A percentile compares a stretch with the other conserved stretches of the same genome.
phyloP scores from a whole-genome alignment of 2,329 filamentous ascomycete genomes.

The Harringtonia aguacate region DNA sequence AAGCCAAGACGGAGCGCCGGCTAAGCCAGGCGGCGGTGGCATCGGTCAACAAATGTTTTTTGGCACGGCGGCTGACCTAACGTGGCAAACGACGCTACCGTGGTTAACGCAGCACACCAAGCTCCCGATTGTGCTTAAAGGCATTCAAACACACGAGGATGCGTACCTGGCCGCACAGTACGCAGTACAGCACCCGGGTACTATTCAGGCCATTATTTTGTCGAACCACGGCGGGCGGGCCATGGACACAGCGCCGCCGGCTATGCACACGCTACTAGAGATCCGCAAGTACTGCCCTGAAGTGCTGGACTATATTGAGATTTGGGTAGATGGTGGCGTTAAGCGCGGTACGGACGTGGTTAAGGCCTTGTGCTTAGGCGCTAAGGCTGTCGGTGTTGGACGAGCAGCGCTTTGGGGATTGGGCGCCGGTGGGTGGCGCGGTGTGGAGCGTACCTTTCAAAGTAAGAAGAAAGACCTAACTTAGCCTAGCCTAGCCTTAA shows the following conservation, averaged over 20 bases:
- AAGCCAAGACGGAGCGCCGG: constrained; percentile 17
- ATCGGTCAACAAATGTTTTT: constrained; percentile 74
- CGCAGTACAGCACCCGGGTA: constrained; percentile 44
- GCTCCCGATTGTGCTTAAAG: constrained; percentile 85
- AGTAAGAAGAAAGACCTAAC: too few relatives aligned
- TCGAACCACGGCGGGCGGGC: constrained; percentile 89
- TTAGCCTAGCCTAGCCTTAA: too few relatives aligned
- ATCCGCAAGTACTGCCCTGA: constrained; percentile 66
- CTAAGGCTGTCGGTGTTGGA: constrained; percentile 72
- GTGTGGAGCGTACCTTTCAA: constrained; percentile 49
- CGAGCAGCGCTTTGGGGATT: constrained; percentile 64
- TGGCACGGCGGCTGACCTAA: constrained; percentile 78
- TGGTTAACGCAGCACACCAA: constrained; percentile 77
- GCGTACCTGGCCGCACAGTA: constrained; percentile 66
- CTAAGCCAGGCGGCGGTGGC: constrained; percentile 46
- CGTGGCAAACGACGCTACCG: constrained; percentile 70
- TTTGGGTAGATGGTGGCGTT: constrained; percentile 81
- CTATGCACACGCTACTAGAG: constrained; percentile 62
- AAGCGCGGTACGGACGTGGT: constrained; percentile 79
- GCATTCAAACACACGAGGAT: constrained; percentile 89
- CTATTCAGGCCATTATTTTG: constrained; percentile 69
- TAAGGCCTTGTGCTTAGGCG: constrained; percentile 80
- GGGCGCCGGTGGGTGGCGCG: constrained; percentile 46
- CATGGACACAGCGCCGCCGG: constrained; percentile 69
- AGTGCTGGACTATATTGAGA: constrained; percentile 60